Evolutionary conservation across 805 yeast species (phyloP), one percentile per base, ranked within the genome.

Genomic region (Ascoidea tarda): DNA sequence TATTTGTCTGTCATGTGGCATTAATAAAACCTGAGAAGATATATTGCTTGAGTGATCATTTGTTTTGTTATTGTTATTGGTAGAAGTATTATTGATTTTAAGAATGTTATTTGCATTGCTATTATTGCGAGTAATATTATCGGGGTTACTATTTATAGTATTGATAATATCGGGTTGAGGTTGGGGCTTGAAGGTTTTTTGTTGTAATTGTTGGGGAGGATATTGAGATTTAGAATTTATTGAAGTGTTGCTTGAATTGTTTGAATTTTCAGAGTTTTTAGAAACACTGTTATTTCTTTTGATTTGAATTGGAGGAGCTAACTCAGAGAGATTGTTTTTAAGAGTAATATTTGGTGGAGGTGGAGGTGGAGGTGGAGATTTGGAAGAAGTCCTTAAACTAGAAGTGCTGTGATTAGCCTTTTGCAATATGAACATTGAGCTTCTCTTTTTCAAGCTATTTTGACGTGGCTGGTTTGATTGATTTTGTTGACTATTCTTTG

Each of bases 21-120:
- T 21, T 21, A 21, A 21, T 21, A 21, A 21, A 21, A 21, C 28
- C 3, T 21, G 28, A 21, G 28, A 21, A 21, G 28, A 21, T 21
- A 21, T 21, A 21, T 21, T 21, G 28, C 28, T 21, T 21, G 28
- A 31, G 21, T 31, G 28, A 42, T 31, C 32, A 31, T 50, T 65
- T 47, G 50, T 55, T 45, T 54, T 46, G 45, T 32, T 33, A 47
- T 31, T 47, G n/a, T 47, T 47, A 31, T 48, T 48, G 8, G 12
- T 48, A 16, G 12, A 14, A 16, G 12, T 46, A 4, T 46, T 46
- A 16, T 46, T 46, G 16, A 14, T 46, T 6, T 46, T 46, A 16
- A 14, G 12, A 16, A 14, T 70, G 65, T 46, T 66, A 61, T 2
- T 46, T 6, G 12, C 16, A 16, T 46, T 46, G 16, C 16, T 46